Percentiles rank a stretch among this genome's conserved stretches.
phyloP scores from a whole-genome alignment of 1,284 basidiomycete species.

The Polyporus tsugae region DNA sequence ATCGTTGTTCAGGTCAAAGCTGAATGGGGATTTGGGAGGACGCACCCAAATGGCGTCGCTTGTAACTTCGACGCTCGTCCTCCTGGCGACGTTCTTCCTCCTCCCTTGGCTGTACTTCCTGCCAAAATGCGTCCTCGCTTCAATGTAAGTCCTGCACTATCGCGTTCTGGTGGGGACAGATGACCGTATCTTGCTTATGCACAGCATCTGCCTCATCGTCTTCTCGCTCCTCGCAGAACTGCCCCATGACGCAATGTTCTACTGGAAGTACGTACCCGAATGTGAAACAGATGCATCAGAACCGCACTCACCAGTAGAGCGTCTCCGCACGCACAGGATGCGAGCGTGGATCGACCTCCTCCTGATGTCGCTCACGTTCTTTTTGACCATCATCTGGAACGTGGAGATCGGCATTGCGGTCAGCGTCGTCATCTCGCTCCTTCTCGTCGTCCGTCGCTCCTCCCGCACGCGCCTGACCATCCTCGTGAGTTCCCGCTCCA shows the following conservation, averaged over 20 bases:
- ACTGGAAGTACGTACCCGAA: slow-evolving; percentile 68
- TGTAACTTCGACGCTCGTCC: slow-evolving; percentile 76
- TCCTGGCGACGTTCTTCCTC: slow-evolving; percentile 89
- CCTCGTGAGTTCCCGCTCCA: slow-evolving; percentile 49
- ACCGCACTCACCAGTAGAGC: not conserved
- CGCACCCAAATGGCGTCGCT: slow-evolving; percentile 90
- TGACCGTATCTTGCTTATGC: slow-evolving; percentile 11
- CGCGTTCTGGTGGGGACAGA: too few relatives aligned
- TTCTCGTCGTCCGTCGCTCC: slow-evolving; percentile 89
- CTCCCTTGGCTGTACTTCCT: slow-evolving; percentile 81
- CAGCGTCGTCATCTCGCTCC: slow-evolving; percentile 81
- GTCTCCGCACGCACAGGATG: slow-evolving; percentile 61
- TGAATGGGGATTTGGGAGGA: slow-evolving; percentile 88
- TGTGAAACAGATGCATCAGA: not conserved
- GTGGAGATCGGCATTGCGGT: slow-evolving; percentile 88
- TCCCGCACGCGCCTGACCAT: slow-evolving; percentile 81
- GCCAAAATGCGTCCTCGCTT: slow-evolving; percentile 84
- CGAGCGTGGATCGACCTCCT: slow-evolving; percentile 87
- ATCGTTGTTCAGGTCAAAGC: slow-evolving; percentile 76
- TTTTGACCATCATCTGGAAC: slow-evolving; percentile 76
- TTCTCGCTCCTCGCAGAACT: slow-evolving; percentile 86
- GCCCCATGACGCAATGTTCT: slow-evolving; percentile 87
- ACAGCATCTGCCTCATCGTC: slow-evolving; percentile 83
- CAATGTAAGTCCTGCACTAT: slow-evolving; percentile 60
- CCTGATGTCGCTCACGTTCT: slow-evolving; percentile 87